These are phyloP conservation scores for Arabidopsis thaliana DNA, from an alignment of 345 rosid species.

Conservation along the genomic window DNA sequence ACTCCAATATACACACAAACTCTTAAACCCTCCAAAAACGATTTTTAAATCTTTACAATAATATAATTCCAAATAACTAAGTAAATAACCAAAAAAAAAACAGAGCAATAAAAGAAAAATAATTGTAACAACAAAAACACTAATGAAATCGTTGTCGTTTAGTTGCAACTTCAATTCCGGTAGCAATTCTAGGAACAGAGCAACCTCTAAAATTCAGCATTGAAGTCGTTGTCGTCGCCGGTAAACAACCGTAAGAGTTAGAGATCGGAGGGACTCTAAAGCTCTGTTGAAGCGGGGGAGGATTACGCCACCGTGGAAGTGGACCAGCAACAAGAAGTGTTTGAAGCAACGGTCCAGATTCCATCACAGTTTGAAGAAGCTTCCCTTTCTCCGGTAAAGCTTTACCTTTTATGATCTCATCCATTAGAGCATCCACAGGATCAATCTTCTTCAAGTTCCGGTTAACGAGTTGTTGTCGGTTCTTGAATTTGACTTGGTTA, in stretches of 20 bases:
- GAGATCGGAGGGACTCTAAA: constrained; percentile 66
- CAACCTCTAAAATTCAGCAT: constrained; percentile 52
- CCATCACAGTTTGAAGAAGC: constrained; percentile 71
- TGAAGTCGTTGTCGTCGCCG: constrained; percentile 36
- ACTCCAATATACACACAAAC: constrained; percentile 27
- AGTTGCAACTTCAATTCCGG: constrained; percentile 50
- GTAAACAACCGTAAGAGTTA: constrained; percentile 45
- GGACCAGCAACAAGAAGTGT: constrained; percentile 88
- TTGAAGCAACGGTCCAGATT: constrained; percentile 81
- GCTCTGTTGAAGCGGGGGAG: constrained; percentile 70
- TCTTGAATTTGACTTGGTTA: constrained; percentile 28
- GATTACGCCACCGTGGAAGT: constrained; percentile 92
- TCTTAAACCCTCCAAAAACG: constrained; percentile 2
- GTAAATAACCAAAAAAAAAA: neutral
- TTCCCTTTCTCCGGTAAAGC: constrained; percentile 72
- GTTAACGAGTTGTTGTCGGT: constrained; percentile 27
- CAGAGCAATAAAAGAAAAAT: constrained; percentile 15
- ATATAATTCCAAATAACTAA: constrained; percentile 25
- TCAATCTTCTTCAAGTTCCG: constrained; percentile 45
- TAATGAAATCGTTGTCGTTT: constrained; percentile 73
- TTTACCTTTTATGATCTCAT: constrained; percentile 60
- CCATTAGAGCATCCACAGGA: constrained; percentile 51
- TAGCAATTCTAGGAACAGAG: constrained; percentile 49
- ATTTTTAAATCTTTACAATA: constrained; percentile 31
- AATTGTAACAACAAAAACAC: constrained; percentile 28